Base-by-base conservation (phyloP, 495 filamentous ascomycete genomes). In the Penicillium diatomitis region DNA sequence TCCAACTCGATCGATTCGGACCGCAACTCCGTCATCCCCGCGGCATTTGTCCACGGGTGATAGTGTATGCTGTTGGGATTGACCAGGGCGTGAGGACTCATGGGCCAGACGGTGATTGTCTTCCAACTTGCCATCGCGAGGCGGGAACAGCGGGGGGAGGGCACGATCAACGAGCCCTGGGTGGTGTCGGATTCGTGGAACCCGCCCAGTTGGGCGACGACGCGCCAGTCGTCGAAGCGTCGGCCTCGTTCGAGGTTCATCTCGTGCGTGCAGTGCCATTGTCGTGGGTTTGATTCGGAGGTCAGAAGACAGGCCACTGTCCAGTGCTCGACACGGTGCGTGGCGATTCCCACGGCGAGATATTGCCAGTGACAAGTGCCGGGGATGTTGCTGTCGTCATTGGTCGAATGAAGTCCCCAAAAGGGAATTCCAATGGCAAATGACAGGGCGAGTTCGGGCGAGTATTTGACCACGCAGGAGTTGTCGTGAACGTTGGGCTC, bases 121-220 rank as follows among this genome's bases (percentile, higher is more conserved):
- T 70, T 68, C 74, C 74, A 78, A 32, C 68, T 69, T 5, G 67
- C 67, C 10, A 71, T 59, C 10, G 72, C 73, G 39, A 78, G 59
- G 1, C 72, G 62, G 32, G 65, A 69, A 5, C 69, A 68, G 1
- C 33, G 40, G 8, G 47, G 53, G 3, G 74, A 76, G 4, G 65
- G 47, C n/a, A 72, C 70, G 29, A 76, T 61, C 30, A 64, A 58
- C 37, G 67, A 69, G 28, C 73, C 74, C 8, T 70, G 54, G 6
- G 68, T 73, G 35, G 61, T 70, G 5, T 40, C 57, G 11, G 63
- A 44, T 40, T 65, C 57, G 41, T 57, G 59, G 43, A 61, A 76
- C 5, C 67, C 75, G 43, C 63, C 69, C 3, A 77, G 66, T 9
- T 64, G 63, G 1, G 68, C 72, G 49, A 70, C 50, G 8, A 70